phyloP scores from a whole-genome alignment of 441 rosid species.

The Dalechampia spathulata region DNA sequence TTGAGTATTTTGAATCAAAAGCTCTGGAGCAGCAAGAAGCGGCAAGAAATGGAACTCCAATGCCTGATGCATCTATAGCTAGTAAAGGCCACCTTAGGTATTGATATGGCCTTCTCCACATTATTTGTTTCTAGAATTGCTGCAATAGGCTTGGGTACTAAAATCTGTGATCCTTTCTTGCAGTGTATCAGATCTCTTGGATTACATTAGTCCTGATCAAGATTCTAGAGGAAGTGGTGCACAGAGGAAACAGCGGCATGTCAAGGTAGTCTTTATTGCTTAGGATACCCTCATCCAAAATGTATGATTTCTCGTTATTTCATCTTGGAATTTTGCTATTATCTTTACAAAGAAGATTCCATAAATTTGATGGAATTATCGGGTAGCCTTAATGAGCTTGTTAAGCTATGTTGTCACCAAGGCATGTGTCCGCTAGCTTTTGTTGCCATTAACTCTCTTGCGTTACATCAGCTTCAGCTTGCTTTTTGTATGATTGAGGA shows the following conservation, averaged over 20 bases:
- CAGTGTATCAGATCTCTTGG: slow-evolving; percentile 68
- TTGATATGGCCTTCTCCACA: slow-evolving; percentile 47
- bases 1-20: slow-evolving; percentile 62
- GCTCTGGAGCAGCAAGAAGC: slow-evolving; percentile 71
- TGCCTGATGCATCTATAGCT: slow-evolving; percentile 57
- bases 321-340: too few relatives aligned
- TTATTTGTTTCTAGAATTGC: slow-evolving; percentile 29
- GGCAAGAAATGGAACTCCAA: slow-evolving; percentile 51
- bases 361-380: too few relatives aligned
- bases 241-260: slow-evolving; percentile 48
- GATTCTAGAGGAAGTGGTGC: slow-evolving; percentile 38
- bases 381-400: too few relatives aligned
- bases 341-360: too few relatives aligned
- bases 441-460: too few relatives aligned
- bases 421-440: too few relatives aligned
- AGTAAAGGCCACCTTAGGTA: slow-evolving; percentile 80
- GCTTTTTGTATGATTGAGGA: too few relatives aligned
- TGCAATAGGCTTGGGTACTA: slow-evolving; percentile 29
- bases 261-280: slow-evolving; percentile 33
- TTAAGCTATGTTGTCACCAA: too few relatives aligned
- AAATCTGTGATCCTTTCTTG: slow-evolving; percentile 21
- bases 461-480: too few relatives aligned
- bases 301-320: too few relatives aligned
- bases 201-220: slow-evolving; percentile 52
- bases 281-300: not conserved